A percentile compares a stretch with the other conserved stretches of the same genome.
Conservation (phyloP, 176 grass and related monocot species). For the Triticum turgidum region DNA sequence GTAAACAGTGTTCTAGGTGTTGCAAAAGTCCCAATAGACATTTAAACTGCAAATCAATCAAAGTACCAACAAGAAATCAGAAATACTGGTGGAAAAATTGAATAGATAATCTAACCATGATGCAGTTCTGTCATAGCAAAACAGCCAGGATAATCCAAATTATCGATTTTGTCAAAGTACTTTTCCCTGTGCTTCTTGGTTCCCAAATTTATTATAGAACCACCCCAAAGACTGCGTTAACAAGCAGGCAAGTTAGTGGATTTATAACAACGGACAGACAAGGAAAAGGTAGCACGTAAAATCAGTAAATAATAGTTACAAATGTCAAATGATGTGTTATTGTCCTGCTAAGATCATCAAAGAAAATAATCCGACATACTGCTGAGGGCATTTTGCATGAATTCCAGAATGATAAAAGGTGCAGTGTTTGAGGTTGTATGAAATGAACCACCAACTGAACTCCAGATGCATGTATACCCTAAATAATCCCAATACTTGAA, state of each 20-base stretch:
- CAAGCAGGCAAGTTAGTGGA: constrained; percentile 36
- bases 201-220: constrained; percentile 82
- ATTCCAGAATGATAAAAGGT: background rate
- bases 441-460: background rate
- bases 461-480: background rate
- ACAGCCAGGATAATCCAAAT: constrained; percentile 93
- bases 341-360: background rate
- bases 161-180: constrained; percentile 87
- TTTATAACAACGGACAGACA: background rate
- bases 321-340: background rate
- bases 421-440: background rate
- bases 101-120: constrained; percentile 68
- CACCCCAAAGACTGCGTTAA: constrained; percentile 84
- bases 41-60: background rate
- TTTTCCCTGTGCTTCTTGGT: constrained; percentile 95
- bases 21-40: background rate
- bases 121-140: constrained; percentile 99
- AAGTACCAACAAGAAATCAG: background rate
- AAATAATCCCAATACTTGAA: constrained; percentile 3
- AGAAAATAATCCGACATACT: background rate
- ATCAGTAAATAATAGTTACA: background rate
- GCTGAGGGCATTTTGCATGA: background rate
- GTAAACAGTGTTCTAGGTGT: constrained; percentile 25
- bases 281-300: background rate
- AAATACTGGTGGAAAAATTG: background rate